Base-by-base conservation (phyloP, 2,329 filamentous ascomycete genomes). In the Ceratocystiopsis sp. region DNA sequence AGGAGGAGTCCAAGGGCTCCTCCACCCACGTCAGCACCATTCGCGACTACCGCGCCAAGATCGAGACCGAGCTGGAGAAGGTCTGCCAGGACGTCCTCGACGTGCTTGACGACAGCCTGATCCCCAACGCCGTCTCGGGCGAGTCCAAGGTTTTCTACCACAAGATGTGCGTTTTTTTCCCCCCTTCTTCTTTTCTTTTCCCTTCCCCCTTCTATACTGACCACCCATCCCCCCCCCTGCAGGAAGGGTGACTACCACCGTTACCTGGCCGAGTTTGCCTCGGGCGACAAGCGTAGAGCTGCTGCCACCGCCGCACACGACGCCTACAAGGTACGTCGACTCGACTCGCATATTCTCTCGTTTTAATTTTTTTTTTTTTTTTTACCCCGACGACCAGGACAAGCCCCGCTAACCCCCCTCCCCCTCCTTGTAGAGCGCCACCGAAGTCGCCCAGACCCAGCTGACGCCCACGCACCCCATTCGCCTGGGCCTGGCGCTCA, bases 241-340 rank as follows among this genome's bases (percentile, higher is more conserved):
- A 94, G 87, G 87, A 95, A 94, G 84, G 89, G 89, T 66, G 89
- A 95, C 69, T 95, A 95, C 76, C 86, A 95, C 79, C 86, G 87
- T 63, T 95, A 95, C 71, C 84, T 95, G 50, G 89, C 89, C 61
- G 89, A 95, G 74, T 95, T 95, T 63, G 89, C 86, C 59, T 73
- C 84, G 62, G 84, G 86, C 59, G 86, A 95, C 63, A 85, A 85
- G 72, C 86, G 89, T 71, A 94, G 93, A 81, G 78, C 76, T 56
- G 89, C 87, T 52, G 86, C 89, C 67, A 83, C 89, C 66, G 81
- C 84, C 70, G 91, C 89, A 43, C 84, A 93, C 56, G 87, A 94
- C 73, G 89, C 89, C 50, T 96, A 96, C 83, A 94, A 95, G 72
- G 71, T 65, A 8, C 21, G 21, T 21, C 21, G 21, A 4, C 21